These are phyloP conservation scores for Ampelocalamus luodianensis DNA, from an alignment of 176 grass and related monocot genomes.

Conservation along the genomic window DNA sequence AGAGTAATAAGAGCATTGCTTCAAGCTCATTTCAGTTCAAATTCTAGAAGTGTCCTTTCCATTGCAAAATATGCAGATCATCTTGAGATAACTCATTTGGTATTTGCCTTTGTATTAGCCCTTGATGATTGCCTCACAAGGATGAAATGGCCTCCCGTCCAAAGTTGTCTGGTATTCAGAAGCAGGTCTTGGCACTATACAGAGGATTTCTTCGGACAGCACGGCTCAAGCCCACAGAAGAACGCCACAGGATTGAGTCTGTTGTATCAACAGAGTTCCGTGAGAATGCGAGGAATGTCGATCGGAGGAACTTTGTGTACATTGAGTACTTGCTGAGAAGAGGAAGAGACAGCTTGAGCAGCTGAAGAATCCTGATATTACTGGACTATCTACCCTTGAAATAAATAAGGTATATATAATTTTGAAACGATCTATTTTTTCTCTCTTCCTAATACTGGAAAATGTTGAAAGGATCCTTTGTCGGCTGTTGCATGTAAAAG, in stretches of 20 bases:
- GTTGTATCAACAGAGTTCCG: constrained; percentile 74
- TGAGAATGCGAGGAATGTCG: constrained; percentile 71
- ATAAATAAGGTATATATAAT: constrained; percentile 49
- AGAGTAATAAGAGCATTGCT: background rate
- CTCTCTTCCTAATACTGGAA: background rate
- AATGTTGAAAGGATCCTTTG: background rate
- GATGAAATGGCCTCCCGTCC: constrained; percentile 66
- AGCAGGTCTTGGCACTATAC: constrained; percentile 75
- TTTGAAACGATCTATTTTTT: background rate
- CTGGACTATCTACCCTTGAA: constrained; percentile 65
- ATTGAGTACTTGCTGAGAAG: constrained; percentile 90
- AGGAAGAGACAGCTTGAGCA: constrained; percentile 89
- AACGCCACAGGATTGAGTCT: constrained; percentile 61
- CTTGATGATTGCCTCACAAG: constrained; percentile 37
- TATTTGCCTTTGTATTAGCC: background rate
- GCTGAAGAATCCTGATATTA: constrained; percentile 84
- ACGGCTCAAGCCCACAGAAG: constrained; percentile 62
- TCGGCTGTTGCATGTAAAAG: background rate
- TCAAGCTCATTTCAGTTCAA: background rate
- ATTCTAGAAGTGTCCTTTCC: background rate
- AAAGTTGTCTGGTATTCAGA: constrained; percentile 88
- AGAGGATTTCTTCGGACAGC: constrained; percentile 79
- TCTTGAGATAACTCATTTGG: constrained; percentile 5
- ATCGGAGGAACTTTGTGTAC: constrained; percentile 86
- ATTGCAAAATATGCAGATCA: background rate